A percentile compares a stretch with the other conserved stretches of the same genome.
Evolutionary conservation across 768 basidiomycete genomes (phyloP).

Genomic region (Leccinum subgranulosum): DNA sequence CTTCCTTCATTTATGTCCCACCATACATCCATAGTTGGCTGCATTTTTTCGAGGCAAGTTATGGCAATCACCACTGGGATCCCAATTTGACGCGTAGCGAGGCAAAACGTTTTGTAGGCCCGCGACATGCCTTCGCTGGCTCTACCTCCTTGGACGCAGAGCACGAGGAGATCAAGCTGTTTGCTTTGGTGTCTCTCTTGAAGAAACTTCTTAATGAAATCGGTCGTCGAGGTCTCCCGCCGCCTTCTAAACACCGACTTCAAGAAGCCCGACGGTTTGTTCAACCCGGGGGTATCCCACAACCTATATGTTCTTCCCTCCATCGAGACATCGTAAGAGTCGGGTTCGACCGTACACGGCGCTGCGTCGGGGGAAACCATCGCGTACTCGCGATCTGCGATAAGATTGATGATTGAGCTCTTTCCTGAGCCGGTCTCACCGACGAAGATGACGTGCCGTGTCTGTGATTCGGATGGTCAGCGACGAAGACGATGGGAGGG

Average conservation of each 20-base stretch:
- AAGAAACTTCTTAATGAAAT: constrained; percentile 31
- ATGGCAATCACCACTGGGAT: constrained; percentile 38
- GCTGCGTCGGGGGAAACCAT: constrained; percentile 23
- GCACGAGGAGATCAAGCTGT: constrained; percentile 24
- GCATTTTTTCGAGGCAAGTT: constrained; percentile 36
- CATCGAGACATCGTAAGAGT: constrained; percentile 22
- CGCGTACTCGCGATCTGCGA: constrained; percentile 24
- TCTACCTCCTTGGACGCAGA: constrained; percentile 21
- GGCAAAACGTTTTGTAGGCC: constrained; percentile 25
- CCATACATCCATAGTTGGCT: constrained; percentile 32
- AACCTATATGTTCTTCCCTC: constrained; percentile 14
- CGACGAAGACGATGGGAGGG: neutral
- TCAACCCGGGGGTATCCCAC: constrained; percentile 35
- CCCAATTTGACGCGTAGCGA: constrained; percentile 29
- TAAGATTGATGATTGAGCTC: constrained; percentile 43
- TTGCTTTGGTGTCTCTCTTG: constrained; percentile 17
- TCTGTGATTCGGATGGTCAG: constrained; percentile 1
- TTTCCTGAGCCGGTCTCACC: constrained; percentile 36
- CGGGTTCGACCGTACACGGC: constrained; percentile 32
- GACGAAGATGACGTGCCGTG: constrained; percentile 34
- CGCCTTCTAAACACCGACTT: constrained; percentile 8
- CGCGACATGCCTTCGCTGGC: constrained; percentile 8
- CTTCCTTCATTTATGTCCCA: constrained; percentile 26
- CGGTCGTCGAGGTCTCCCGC: neutral
- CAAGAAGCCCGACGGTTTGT: constrained; percentile 4